A percentile compares a stretch with the other conserved stretches of the same genome.
Evolutionary conservation across 2,329 filamentous ascomycete species (phyloP).

Genomic region (Sclerotinia sclerotiorum): DNA sequence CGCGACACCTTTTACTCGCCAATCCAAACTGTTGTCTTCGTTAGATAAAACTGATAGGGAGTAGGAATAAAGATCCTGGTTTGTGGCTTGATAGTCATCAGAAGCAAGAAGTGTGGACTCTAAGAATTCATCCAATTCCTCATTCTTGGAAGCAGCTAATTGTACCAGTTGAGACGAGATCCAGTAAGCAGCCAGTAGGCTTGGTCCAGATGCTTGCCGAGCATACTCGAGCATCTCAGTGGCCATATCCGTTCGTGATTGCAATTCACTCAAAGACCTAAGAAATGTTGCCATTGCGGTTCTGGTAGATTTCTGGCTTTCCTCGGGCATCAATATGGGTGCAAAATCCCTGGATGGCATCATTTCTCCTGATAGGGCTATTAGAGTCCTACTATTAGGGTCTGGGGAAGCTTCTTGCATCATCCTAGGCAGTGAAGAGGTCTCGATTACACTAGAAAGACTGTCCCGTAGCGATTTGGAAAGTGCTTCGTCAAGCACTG

Average conservation of each 20-base stretch:
- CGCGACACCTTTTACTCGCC: conserved; percentile 74
- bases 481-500: conserved; percentile 66
- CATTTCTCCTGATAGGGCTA: conserved; percentile 32
- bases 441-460: conserved; percentile 47
- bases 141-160: conserved; percentile 51
- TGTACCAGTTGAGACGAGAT: conserved; percentile 71
- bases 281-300: conserved; percentile 59
- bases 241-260: conserved; percentile 61
- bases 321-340: conserved; percentile 61
- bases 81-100: conserved; percentile 47
- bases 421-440: conserved; percentile 25
- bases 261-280: conserved; percentile 53
- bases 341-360: conserved; percentile 48
- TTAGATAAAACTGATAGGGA: conserved; percentile 61
- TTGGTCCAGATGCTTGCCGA: conserved; percentile 56
- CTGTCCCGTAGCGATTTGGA: conserved; percentile 72
- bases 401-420: conserved; percentile 38
- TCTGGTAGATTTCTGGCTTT: conserved; percentile 65
- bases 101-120: conserved; percentile 49
- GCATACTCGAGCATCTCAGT: conserved; percentile 64
- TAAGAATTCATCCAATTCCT: conserved; percentile 66
- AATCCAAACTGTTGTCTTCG: conserved; percentile 55
- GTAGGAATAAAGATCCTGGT: conserved; percentile 62
- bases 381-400: conserved; percentile 38
- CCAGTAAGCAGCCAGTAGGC: conserved; percentile 75